phyloP scores from a whole-genome alignment of 495 filamentous ascomycete species.

The Parathielavia hyrcaniae region DNA sequence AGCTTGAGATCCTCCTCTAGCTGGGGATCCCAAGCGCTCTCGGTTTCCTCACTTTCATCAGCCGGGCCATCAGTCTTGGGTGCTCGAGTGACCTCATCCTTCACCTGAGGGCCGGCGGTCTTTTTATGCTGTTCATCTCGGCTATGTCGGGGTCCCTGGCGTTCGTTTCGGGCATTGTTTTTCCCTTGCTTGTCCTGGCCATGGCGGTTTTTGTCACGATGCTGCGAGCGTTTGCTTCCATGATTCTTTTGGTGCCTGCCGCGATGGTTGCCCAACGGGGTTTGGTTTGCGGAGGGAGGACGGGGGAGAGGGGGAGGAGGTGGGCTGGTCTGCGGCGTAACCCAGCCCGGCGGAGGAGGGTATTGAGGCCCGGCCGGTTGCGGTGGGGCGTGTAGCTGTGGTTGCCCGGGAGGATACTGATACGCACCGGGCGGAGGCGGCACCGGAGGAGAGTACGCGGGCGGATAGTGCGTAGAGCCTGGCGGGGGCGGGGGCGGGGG shows the following conservation, averaged over 20 bases:
- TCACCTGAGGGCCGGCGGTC: background rate
- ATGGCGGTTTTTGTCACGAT: conserved; percentile 7
- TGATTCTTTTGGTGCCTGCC: conserved; percentile 23
- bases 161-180: conserved; percentile 6
- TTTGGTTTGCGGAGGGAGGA: conserved; percentile 14
- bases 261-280: conserved; percentile 15
- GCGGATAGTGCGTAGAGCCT: conserved; percentile 23
- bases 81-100: conserved; percentile 2
- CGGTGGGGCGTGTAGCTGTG: conserved; percentile 19
- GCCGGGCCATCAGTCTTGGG: conserved; percentile 12
- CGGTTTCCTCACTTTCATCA: conserved; percentile 12
- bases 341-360: conserved; percentile 22
- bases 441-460: conserved; percentile 19
- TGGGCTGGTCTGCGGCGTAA: conserved; percentile 21
- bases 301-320: conserved; percentile 18
- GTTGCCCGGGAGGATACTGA: conserved; percentile 23
- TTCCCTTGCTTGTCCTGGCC: conserved; percentile 11
- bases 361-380: conserved; percentile 5
- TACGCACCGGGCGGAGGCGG: conserved; percentile 28
- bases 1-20: conserved; percentile 38
- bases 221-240: conserved; percentile 16
- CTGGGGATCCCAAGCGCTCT: conserved; percentile 31
- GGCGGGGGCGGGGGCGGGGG: conserved; percentile 16
- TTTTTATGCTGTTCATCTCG: conserved; percentile 5
- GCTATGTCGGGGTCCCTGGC: conserved; percentile 9